Conservation (phyloP, 805 yeast genomes). For the Kluyveromyces siamensis region DNA sequence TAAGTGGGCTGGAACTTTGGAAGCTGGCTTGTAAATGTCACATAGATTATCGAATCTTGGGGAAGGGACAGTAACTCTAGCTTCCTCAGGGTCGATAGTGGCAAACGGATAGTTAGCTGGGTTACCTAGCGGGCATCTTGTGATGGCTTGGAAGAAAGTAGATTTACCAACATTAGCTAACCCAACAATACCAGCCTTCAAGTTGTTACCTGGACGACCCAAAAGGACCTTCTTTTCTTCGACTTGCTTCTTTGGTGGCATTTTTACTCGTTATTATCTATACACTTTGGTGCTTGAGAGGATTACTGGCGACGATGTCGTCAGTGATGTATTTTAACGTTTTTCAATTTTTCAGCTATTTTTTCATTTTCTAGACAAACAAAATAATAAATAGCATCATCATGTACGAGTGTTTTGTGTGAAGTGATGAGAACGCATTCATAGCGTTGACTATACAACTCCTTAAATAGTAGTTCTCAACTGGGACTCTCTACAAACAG, state of each 20-base stretch:
- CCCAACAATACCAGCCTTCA: constrained; percentile 88
- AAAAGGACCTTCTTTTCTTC: constrained; percentile 58
- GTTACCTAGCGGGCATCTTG: constrained; percentile 84
- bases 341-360: neutral
- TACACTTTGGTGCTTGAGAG: neutral
- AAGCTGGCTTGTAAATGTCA: constrained; percentile 70
- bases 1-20: constrained; percentile 83
- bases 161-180: constrained; percentile 93
- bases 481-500: too few species aligned
- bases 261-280: constrained; percentile 5
- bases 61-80: constrained; percentile 90
- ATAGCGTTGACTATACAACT: too few species aligned
- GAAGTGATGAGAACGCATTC: too few species aligned
- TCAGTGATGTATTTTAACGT: neutral
- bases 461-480: too few species aligned
- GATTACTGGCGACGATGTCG: neutral
- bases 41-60: constrained; percentile 72
- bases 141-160: constrained; percentile 94
- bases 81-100: constrained; percentile 97
- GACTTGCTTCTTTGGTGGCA: constrained; percentile 36
- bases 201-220: constrained; percentile 75
- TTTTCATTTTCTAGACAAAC: neutral
- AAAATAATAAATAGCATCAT: neutral
- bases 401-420: neutral
- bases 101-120: constrained; percentile 99